phyloP scores from a whole-genome alignment of 306 rosid genomes.

The Cucurbita ficifolia region DNA sequence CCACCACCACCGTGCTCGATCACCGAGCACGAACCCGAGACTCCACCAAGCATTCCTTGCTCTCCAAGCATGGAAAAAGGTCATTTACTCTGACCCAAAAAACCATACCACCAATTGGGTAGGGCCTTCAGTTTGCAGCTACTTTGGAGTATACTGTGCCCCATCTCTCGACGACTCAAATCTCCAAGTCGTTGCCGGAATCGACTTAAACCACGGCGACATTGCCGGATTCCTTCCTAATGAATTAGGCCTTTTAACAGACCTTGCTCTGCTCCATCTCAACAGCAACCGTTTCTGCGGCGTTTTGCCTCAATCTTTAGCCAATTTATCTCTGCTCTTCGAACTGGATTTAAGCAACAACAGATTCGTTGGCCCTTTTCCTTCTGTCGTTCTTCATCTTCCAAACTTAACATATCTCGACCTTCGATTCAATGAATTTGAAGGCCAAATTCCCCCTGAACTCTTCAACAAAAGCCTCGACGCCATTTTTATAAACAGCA shows the following conservation, averaged over 20 bases:
- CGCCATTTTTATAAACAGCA: slow-evolving; percentile 63
- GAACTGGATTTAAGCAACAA: slow-evolving; percentile 83
- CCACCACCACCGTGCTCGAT: slow-evolving; percentile 9
- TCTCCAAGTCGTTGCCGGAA: slow-evolving; percentile 52
- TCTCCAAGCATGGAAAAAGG: slow-evolving; percentile 74
- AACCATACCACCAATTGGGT: slow-evolving; percentile 62
- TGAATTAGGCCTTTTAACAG: slow-evolving; percentile 56
- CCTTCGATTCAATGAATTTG: slow-evolving; percentile 68
- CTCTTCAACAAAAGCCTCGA: slow-evolving; percentile 49
- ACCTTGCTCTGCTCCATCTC: slow-evolving; percentile 64
- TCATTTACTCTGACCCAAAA: slow-evolving; percentile 65
- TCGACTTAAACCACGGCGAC: slow-evolving; percentile 65
- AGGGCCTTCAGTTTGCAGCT: slow-evolving; percentile 72
- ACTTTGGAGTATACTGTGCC: slow-evolving; percentile 54
- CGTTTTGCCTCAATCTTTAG: slow-evolving; percentile 36
- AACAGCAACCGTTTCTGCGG: slow-evolving; percentile 86
- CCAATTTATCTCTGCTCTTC: slow-evolving; percentile 46
- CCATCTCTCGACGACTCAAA: slow-evolving; percentile 46
- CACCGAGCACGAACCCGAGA: slow-evolving; percentile 24
- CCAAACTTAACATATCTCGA: slow-evolving; percentile 46
- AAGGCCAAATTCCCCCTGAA: slow-evolving; percentile 61
- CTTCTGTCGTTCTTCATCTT: slow-evolving; percentile 51
- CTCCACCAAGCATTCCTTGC: slow-evolving; percentile 63
- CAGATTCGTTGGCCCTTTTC: slow-evolving; percentile 82
- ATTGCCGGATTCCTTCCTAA: slow-evolving; percentile 73